Conservation (phyloP, 768 basidiomycete genomes). For the Sarcodon aspratus region DNA sequence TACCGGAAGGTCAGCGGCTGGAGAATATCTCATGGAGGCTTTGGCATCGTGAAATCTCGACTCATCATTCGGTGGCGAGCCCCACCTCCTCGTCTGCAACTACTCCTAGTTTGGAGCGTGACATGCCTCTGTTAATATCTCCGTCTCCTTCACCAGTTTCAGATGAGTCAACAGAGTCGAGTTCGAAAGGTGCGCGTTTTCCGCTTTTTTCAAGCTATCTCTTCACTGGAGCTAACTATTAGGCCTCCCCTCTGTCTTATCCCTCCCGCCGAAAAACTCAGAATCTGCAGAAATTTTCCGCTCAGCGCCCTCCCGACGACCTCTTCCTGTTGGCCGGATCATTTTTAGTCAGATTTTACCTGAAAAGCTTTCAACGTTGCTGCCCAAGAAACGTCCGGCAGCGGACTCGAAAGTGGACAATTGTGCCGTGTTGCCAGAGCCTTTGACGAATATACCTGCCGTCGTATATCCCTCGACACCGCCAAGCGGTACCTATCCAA, state of each 20-base stretch:
- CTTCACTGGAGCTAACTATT: background rate
- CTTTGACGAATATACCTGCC: slow-evolving; percentile 6
- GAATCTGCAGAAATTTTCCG: background rate
- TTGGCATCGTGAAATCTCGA: slow-evolving; percentile 58
- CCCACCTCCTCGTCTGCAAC: slow-evolving; percentile 10
- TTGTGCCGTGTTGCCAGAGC: slow-evolving; percentile 10
- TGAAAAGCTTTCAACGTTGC: slow-evolving; percentile 20
- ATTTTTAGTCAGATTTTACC: slow-evolving; percentile 50
- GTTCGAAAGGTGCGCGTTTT: background rate
- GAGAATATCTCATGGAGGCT: slow-evolving; percentile 87
- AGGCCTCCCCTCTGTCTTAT: background rate
- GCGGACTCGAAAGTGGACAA: no score
- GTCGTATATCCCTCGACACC: slow-evolving; percentile 12
- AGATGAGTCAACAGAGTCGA: background rate
- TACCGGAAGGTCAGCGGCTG: slow-evolving; percentile 70
- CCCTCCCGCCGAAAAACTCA: background rate
- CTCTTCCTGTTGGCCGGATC: slow-evolving; percentile 28
- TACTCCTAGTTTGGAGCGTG: background rate
- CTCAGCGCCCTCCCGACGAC: slow-evolving; percentile 9
- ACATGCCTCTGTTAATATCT: background rate
- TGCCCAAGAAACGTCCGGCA: slow-evolving; percentile 7
- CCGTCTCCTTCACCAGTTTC: background rate
- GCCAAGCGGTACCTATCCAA: slow-evolving; percentile 28
- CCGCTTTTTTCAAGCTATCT: background rate
- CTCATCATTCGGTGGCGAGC: slow-evolving; percentile 14